These are phyloP conservation scores for Cicer chorassanicum DNA, from an alignment of 306 rosid genomes.

Conservation along the genomic window DNA sequence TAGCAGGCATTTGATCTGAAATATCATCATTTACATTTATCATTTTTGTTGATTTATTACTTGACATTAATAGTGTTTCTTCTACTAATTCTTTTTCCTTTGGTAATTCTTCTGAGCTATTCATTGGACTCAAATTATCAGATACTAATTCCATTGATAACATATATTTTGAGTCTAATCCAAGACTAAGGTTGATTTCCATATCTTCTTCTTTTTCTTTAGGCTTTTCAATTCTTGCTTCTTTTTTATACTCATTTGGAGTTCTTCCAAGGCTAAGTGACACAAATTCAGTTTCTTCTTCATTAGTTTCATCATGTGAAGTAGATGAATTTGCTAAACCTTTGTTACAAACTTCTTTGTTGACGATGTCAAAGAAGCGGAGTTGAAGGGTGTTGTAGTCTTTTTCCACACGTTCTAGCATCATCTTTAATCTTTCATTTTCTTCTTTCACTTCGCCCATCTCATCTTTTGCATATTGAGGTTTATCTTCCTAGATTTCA, in stretches of 20 bases:
- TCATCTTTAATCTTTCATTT: conserved; percentile 69
- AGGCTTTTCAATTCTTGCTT: conserved; percentile 36
- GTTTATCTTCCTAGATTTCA: conserved; percentile 53
- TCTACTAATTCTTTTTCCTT: conserved; percentile 51
- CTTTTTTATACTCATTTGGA: conserved; percentile 46
- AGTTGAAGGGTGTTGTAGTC: conserved; percentile 69
- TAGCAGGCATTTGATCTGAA: conserved; percentile 57
- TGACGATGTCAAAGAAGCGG: conserved; percentile 53
- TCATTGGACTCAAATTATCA: conserved; percentile 47
- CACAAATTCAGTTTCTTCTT: conserved; percentile 58
- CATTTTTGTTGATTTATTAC: conserved; percentile 43
- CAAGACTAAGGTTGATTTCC: conserved; percentile 53
- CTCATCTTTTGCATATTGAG: conserved; percentile 58
- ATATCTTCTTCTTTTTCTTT: conserved; percentile 53
- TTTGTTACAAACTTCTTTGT: conserved; percentile 46
- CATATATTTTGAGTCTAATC: conserved; percentile 54
- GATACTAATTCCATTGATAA: conserved; percentile 45
- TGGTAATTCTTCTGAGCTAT: conserved; percentile 55
- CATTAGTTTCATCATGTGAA: conserved; percentile 49
- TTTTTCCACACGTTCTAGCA: conserved; percentile 56
- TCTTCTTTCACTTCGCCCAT: conserved; percentile 81
- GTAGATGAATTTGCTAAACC: conserved; percentile 17
- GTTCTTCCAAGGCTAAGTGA: conserved; percentile 73
- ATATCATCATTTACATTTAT: conserved; percentile 48
- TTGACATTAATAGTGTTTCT: conserved; percentile 36